Base-by-base conservation (phyloP, 225 moss, liverwort and hornwort species). In the Pleurozium schreberi region DNA sequence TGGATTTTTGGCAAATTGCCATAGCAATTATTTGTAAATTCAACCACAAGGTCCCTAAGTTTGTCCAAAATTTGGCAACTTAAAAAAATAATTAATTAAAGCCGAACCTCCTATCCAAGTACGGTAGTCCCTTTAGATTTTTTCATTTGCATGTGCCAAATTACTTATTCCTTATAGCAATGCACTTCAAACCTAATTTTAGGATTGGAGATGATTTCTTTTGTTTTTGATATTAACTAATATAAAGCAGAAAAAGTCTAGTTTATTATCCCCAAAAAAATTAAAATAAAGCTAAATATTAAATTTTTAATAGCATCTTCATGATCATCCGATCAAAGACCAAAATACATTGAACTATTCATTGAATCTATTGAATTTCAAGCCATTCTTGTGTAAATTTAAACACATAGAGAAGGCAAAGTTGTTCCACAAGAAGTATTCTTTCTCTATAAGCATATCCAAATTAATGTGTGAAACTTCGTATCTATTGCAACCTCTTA, bases 401-500 rank as follows among this genome's bases (percentile, higher is more conserved):
- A 8, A 8, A 25, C 26, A 42, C 30, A 10, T 9, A 3, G 9
- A 38, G 20, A 67, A 38, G 38, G 36, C 36, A 66, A 66, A 18
- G 9, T 19, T 2, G 18, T 36, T 66, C 5, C 9, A 67, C 28
- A 43, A 27, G 9, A 45, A 43, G 28, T 71, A 27, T 71, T 71
- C 43, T 10, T 71, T 71, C 16, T 43, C 27, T 15, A 27, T 12
- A 40, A 14, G 4, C 14, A 1, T 70, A 70, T 42, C 34, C 14
- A 14, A 13, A 40, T 4, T 25, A 2, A 42, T 42, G 0, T 42
- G 6, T 26, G 42, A 1, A 5, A 16, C 16, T 27, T 16, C 2
- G 0, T 45, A 15, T 16, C 28, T 71, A 28, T 13, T 45, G 8
- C 27, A 43, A 43, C 10, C 17, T 43, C 28, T 5, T 28, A 28